These are phyloP conservation scores for Trichoderma sp. DNA, from an alignment of 2,329 filamentous ascomycete genomes.

Conservation along the genomic window DNA sequence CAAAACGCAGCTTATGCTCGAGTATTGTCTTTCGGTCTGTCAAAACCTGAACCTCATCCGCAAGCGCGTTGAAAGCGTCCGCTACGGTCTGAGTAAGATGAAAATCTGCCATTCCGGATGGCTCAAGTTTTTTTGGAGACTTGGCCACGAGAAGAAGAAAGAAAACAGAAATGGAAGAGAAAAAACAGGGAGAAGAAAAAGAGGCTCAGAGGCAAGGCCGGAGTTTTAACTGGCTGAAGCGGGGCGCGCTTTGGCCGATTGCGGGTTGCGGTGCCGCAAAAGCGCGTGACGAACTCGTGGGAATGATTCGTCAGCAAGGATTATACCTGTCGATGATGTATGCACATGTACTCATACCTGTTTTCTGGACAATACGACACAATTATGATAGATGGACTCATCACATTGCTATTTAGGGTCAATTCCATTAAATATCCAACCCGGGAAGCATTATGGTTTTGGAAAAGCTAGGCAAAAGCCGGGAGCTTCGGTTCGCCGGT, in stretches of 20 bases:
- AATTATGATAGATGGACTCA: background rate
- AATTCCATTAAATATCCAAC: background rate
- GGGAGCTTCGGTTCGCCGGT: background rate
- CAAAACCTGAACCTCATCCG: conserved; percentile 64
- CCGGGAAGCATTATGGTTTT: background rate
- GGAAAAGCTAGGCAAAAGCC: background rate
- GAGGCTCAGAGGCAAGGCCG: conserved; percentile 22
- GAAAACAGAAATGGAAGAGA: conserved; percentile 24
- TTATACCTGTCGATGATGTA: background rate
- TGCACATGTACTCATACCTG: background rate
- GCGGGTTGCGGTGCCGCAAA: background rate
- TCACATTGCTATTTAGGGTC: background rate
- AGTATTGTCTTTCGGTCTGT: conserved; percentile 65
- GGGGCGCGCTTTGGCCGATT: conserved; percentile 19
- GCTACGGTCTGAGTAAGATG: conserved; percentile 57
- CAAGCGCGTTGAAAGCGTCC: conserved; percentile 65
- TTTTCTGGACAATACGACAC: background rate
- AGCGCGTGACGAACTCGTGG: background rate
- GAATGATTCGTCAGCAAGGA: conserved; percentile 19
- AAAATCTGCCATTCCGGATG: conserved; percentile 40
- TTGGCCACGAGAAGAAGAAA: conserved; percentile 22
- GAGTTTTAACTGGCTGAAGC: conserved; percentile 21
- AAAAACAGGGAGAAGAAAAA: conserved; percentile 25
- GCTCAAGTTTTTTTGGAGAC: conserved; percentile 5
- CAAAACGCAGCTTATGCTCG: conserved; percentile 67